Evolutionary conservation across 2,329 filamentous ascomycete species (phyloP).

Genomic region (Scedosporium minutisporum): DNA sequence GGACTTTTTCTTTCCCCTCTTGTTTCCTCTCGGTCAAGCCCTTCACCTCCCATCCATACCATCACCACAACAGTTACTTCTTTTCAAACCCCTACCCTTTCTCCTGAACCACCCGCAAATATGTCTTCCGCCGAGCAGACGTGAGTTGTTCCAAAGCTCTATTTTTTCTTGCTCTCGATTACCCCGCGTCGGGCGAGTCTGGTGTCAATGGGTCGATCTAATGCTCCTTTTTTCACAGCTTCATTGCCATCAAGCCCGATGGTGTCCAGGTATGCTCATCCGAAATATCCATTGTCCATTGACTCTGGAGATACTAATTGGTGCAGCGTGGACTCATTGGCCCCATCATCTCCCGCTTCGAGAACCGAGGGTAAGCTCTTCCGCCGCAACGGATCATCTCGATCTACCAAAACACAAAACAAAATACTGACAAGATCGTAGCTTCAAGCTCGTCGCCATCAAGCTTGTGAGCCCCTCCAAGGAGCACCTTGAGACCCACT

Average conservation of each 20-base stretch:
- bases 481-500: conserved; percentile 98
- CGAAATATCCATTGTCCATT: background rate
- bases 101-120: background rate
- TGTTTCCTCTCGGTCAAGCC: background rate
- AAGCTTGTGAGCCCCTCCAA: conserved; percentile 85
- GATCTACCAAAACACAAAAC: background rate
- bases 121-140: conserved; percentile 46
- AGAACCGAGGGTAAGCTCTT: conserved; percentile 74
- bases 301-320: conserved; percentile 13
- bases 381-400: background rate
- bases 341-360: conserved; percentile 96
- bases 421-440: conserved; percentile 22
- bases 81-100: background rate
- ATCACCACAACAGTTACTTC: background rate
- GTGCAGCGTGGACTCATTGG: conserved; percentile 87
- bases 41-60: background rate
- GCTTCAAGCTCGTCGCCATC: conserved; percentile 97
- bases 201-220: conserved; percentile 7
- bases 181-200: conserved; percentile 20
- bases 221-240: conserved; percentile 45
- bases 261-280: conserved; percentile 75
- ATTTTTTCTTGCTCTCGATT: conserved; percentile 7
- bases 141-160: conserved; percentile 42
- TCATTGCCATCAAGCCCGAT: conserved; percentile 99
- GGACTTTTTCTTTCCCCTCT: background rate